Base-by-base conservation (phyloP, 208 protist species). In the Lotmaria passim region DNA sequence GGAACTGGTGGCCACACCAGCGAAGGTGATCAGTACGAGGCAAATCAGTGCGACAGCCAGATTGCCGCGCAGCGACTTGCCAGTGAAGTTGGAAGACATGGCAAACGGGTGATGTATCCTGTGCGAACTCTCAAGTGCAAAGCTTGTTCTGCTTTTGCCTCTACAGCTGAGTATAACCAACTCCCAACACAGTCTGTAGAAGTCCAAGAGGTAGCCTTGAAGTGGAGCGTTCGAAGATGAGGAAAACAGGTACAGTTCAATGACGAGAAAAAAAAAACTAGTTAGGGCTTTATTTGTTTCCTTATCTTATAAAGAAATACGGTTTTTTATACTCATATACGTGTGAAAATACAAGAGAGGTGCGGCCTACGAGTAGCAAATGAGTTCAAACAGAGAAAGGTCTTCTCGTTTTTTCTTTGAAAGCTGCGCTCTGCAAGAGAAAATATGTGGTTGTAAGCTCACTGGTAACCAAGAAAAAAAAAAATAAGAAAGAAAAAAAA, bases 41-140 rank as follows among this genome's bases (percentile, higher is more conserved):
- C 58, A 75, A 33, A 75, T 19, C n/a, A 75, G 21, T 17, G 39
- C 58, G 24, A 21, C 60, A 24, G 52, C 58, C 23, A 56, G 26
- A 30, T 2, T 8, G 52, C 39, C 44, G 60, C 33, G 51, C n/a
- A 23, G 19, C 26, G 28, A 39, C 24, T 26, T 55, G 30, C 10
- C 11, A 19, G 30, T 23, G 48, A 2, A 31, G 28, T 23, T 31
- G 17, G 17, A 60, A 46, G 50, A 46, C 68, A 73, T 73, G 7
- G 36, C 24, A 39, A 38, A 39, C 58, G 30, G 58, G 12, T 33
- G 33, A 21, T 15, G 21, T 24, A 51, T 59, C 23, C 51, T 65
- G 59, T 62, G 43, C 33, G 7, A 33, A 50, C 57, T 7, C 50
- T 33, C 65, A 55, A 24, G n/a, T n/a, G n/a, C n/a, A 21, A 24